Evolutionary conservation across 805 yeast species (phyloP), one percentile per base, ranked within the genome.

Genomic region (Yueomyces sp.): DNA sequence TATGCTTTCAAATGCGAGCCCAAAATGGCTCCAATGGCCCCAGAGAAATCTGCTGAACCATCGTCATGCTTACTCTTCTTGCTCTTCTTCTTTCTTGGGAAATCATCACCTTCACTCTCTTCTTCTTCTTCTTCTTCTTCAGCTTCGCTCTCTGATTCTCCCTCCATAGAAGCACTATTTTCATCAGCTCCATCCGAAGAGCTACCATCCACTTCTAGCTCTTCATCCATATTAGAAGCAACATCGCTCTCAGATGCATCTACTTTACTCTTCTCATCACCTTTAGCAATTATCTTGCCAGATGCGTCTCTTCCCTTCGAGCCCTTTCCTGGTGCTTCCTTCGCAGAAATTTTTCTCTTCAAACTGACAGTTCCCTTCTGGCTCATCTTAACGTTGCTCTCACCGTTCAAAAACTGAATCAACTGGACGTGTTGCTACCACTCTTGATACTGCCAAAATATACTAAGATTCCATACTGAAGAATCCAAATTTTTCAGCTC

Each of bases 1-100:
- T 90, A 83, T 0, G 95, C 94, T 60, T 92, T 92, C 51, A 90
- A 69, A 54, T 77, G 80, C 2, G 97, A 85, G 4, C 82, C 83
- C 42, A 90, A 65, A 53, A 90, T 82, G 12, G 95, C 92, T 51
- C 68, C 77, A 56, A 92, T 77, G 0, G 97, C 97, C 44, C 65
- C 71, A 26, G 95, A 85, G 56, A 92, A 90, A 2, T 77, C 70
- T 39, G 70, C 79, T 1, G 85, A 72, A n/a, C 87, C 90, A 60
- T 81, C 86, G 47, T 74, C 81, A 39, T 65, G 64, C 42, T 72
- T 74, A 54, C 73, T 73, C 54, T 69, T 72, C 62, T 74, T 76
- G 48, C 79, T 74, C 54, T 73, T 71, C 52, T 69, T 67, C 40
- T 77, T 72, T 44, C 66, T 63, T 38, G 69, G 77, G 51, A 66